Conservation (phyloP, 2,329 filamentous ascomycete species). For the Colletotrichum sp. region DNA sequence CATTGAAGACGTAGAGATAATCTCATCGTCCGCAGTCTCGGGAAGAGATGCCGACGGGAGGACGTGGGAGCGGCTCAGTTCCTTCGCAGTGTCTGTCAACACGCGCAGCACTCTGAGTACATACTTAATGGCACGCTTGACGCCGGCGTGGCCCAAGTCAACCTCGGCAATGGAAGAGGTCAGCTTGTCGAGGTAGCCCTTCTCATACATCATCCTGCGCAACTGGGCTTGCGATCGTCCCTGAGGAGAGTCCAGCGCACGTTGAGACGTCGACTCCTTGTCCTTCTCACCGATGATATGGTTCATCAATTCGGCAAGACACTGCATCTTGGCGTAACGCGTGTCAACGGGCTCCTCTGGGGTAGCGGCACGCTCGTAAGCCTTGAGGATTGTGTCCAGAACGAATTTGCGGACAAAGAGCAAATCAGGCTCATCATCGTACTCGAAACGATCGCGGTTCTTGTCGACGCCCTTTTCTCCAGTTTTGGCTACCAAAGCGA, state of each 20-base stretch:
- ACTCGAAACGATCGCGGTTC: conserved; percentile 61
- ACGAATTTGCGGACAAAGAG: conserved; percentile 95
- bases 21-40: conserved; percentile 80
- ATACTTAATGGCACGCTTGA: conserved; percentile 95
- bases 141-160: conserved; percentile 90
- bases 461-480: conserved; percentile 73
- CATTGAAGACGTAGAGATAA: conserved; percentile 84
- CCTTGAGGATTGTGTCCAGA: conserved; percentile 88
- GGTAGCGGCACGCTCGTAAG: conserved; percentile 85
- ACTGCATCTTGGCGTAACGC: conserved; percentile 88
- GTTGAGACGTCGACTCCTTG: conserved; percentile 51
- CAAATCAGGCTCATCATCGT: conserved; percentile 82
- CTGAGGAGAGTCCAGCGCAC: conserved; percentile 36
- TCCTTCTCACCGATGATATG: conserved; percentile 87
- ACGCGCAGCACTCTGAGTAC: conserved; percentile 89
- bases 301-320: conserved; percentile 89
- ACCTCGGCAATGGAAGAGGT: conserved; percentile 94
- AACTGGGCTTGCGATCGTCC: conserved; percentile 79
- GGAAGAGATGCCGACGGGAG: conserved; percentile 70
- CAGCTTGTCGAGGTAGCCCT: conserved; percentile 88
- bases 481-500: conserved; percentile 87
- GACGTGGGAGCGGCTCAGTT: conserved; percentile 82
- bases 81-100: conserved; percentile 85
- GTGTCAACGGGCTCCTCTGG: conserved; percentile 82
- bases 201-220: conserved; percentile 96